Percentiles rank a stretch among this genome's conserved stretches.
Evolutionary conservation across 441 rosid species (phyloP).

Genomic region (Gossypium trilobum): DNA sequence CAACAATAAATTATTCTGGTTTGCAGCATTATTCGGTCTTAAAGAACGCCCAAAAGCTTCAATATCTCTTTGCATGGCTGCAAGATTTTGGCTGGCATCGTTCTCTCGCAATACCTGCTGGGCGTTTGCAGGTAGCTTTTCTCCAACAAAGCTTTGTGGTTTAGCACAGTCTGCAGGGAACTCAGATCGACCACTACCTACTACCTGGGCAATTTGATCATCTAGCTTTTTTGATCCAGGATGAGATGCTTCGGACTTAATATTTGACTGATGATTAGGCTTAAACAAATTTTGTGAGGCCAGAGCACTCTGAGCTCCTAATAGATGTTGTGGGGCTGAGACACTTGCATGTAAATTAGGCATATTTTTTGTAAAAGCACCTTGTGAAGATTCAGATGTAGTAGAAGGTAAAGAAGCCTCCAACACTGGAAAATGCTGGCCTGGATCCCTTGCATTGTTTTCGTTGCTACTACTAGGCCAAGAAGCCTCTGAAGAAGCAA

Average conservation of each 20-base stretch:
- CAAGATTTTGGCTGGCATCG: constrained; percentile 22
- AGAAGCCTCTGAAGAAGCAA: constrained; percentile 26
- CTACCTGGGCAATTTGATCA: constrained; percentile 29
- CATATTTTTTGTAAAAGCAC: constrained; percentile 25
- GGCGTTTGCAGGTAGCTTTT: constrained; percentile 26
- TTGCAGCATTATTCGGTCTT: constrained; percentile 28
- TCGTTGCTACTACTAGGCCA: constrained; percentile 21
- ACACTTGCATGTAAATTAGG: constrained; percentile 32
- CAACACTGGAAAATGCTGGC: constrained; percentile 38
- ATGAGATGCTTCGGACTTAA: constrained; percentile 28
- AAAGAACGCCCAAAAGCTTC: constrained; percentile 47
- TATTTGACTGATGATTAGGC: constrained; percentile 29
- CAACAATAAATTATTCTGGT: constrained; percentile 35
- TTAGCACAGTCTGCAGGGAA: constrained; percentile 23
- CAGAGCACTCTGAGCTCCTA: constrained; percentile 30
- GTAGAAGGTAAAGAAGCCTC: constrained; percentile 36
- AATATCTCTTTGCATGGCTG: constrained; percentile 35
- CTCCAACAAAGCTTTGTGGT: constrained; percentile 23
- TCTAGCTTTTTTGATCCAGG: constrained; percentile 32
- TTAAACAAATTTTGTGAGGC: constrained; percentile 26
- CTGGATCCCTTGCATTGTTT: constrained; percentile 26
- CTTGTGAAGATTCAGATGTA: constrained; percentile 30
- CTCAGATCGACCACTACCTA: constrained; percentile 30
- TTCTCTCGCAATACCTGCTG: constrained; percentile 23
- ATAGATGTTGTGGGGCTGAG: constrained; percentile 30